Conservation (phyloP, 768 basidiomycete species). For the Lactarius akahatsu region DNA sequence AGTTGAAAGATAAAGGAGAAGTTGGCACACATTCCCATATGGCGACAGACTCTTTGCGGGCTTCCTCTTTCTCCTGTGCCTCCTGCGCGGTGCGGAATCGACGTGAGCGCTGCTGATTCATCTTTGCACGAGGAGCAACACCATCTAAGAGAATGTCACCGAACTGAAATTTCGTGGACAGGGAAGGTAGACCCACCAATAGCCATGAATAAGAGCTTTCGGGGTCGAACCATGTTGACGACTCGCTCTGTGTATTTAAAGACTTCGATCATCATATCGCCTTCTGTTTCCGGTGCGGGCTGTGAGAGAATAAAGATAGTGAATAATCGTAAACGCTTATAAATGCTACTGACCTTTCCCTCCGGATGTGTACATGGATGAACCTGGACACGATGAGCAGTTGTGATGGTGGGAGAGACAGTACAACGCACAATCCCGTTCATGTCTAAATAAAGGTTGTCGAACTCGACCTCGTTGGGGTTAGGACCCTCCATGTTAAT, state of each 20-base stretch:
- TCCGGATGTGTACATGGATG: conserved; percentile 99
- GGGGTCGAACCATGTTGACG: conserved; percentile 94
- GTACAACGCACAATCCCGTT: conserved; percentile 85
- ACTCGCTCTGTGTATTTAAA: conserved; percentile 97
- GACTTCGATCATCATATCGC: conserved; percentile 98
- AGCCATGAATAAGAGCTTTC: conserved; percentile 97
- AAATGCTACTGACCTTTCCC: conserved; percentile 65
- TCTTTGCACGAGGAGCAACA: conserved; percentile 97
- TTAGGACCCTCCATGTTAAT: conserved; percentile 78
- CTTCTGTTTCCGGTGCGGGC: conserved; percentile 96
- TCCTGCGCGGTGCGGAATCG: conserved; percentile 96
- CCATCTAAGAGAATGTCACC: conserved; percentile 59
- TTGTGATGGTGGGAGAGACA: neutral
- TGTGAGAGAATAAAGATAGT: conserved; percentile 35
- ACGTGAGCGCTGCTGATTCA: conserved; percentile 98
- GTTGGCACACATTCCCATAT: conserved; percentile 73
- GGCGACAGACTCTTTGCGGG: conserved; percentile 75
- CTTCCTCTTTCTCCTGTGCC: conserved; percentile 90
- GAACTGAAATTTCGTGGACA: conserved; percentile 15
- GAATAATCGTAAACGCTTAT: conserved; percentile 1
- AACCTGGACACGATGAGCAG: conserved; percentile 49
- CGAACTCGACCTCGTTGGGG: conserved; percentile 95
- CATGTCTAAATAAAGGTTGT: conserved; percentile 98
- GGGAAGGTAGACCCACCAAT: conserved; percentile 63
- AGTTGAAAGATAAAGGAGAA: neutral